Base-by-base conservation (phyloP, 1,284 basidiomycete genomes). In the Cryptococcus deneoformans region DNA sequence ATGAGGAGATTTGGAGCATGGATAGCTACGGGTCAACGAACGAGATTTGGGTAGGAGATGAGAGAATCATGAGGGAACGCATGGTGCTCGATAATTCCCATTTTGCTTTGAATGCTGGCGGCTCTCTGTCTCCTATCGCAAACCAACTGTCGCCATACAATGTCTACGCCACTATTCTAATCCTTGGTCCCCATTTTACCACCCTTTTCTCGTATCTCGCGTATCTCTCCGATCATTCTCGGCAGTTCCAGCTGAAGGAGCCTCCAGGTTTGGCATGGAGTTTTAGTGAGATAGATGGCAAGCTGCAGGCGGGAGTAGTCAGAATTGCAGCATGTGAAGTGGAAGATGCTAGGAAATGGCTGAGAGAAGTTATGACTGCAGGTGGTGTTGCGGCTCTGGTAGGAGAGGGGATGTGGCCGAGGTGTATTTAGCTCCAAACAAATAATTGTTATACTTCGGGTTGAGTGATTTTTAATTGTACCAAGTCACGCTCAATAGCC, bases 1-100 rank as follows among this genome's bases (percentile, higher is more conserved):
- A 81, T 16, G 88, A 87, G 24, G 95, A 99, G 72, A 84, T 89
- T 51, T 99, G 95, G 95, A 85, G 79, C 1, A 96, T 98, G 75
- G 83, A 86, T 44, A 80, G 83, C 57, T 98, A 97, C 72, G 84
- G 86, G 68, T 93, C 88, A 65, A 79, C 85, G 46, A 97, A 97
- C 76, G 92, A 97, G 73, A 79, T 98, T 20, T 85, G 85, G 65
- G 69, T 89, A 2, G 84, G 82, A 2, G 84, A 82, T 1, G 79
- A 79, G 59, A 80, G 86, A 50, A 73, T 92, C 34, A 88, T 85
- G 51, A 85, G 86, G 63, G 93, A 96, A 67, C 82, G 85, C 20
- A 82, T 87, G 77, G 79, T 92, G 5, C 82, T 97, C 12, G 86
- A 91, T 16, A 70, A 71, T 81, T 95, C n/a, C 85, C 89, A 7